These are phyloP conservation scores for Fusarium sp. DNA, from an alignment of 2,329 filamentous ascomycete genomes.

Conservation along the genomic window DNA sequence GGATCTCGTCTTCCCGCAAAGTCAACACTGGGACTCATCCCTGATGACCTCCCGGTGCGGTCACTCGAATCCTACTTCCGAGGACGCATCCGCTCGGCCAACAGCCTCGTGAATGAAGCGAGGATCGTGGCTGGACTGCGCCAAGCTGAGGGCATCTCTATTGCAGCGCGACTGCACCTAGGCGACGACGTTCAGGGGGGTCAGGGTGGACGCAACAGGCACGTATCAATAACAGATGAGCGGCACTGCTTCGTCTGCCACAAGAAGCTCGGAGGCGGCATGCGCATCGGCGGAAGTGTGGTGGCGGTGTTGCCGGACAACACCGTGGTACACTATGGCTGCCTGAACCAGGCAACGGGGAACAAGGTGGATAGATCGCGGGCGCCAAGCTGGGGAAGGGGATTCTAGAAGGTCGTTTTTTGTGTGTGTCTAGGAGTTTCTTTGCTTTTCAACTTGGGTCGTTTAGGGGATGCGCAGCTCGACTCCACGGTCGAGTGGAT, in stretches of 20 bases:
- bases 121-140: slow-evolving; percentile 81
- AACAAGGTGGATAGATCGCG: slow-evolving; percentile 47
- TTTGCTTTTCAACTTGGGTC: slow-evolving; percentile 3
- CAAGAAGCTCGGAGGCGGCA: slow-evolving; percentile 86
- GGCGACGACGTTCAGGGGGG: slow-evolving; percentile 70
- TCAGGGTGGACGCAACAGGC: slow-evolving; percentile 65
- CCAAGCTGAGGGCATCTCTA: slow-evolving; percentile 81
- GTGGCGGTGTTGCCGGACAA: slow-evolving; percentile 90
- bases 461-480: not conserved
- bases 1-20: slow-evolving; percentile 89
- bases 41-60: slow-evolving; percentile 78
- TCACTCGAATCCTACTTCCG: slow-evolving; percentile 92
- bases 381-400: slow-evolving; percentile 51
- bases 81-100: slow-evolving; percentile 87
- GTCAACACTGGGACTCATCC: slow-evolving; percentile 87
- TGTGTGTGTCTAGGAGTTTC: slow-evolving; percentile 20
- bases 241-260: slow-evolving; percentile 91
- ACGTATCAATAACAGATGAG: slow-evolving; percentile 88
- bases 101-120: slow-evolving; percentile 82
- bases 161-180: slow-evolving; percentile 78
- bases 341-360: slow-evolving; percentile 65
- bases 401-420: slow-evolving; percentile 44
- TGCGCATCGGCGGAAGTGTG: slow-evolving; percentile 89
- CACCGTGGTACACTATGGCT: slow-evolving; percentile 84
- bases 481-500: slow-evolving; percentile 3